Base-by-base conservation (phyloP, 2,329 filamentous ascomycete species). In the Ustilaginoidea virens region DNA sequence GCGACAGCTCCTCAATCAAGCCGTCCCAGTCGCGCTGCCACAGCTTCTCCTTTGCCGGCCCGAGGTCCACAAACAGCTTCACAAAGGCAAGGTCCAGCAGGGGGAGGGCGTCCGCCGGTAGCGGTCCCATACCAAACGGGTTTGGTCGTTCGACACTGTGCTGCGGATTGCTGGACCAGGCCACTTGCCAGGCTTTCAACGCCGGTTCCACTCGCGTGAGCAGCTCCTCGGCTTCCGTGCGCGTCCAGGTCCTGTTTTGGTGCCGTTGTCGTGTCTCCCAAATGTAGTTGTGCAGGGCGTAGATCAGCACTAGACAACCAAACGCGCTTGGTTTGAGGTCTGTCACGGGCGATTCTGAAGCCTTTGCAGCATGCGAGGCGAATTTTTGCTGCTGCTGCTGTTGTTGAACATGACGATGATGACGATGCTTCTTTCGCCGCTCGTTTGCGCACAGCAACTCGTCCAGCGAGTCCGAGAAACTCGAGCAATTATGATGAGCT, bases 201-300 rank as follows among this genome's bases (percentile, higher is more conserved):
- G 87, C 87, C 8, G 87, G 87, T 50, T 94, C 86, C 33, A 96
- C 92, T 45, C 93, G 85, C 2, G 80, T 72, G 49, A 94, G 86
- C 85, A 96, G 92, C 38, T 85, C 83, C 40, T 96, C 86, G 0
- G 83, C 92, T 52, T 96, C 87, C 39, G 87, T 78, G 19, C 77
- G 73, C 2, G 85, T 92, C 87, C 87, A 94, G 27, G 83, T 65
- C 36, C 83, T 77, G 41, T 80, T 85, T 42, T 86, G 77, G 42
- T 94, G 86, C 29, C 85, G 67, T 52, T 93, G 86, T 15, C 87
- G 69, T 0, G 86, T 94, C 54, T 96, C 87, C 90, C 90, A 96
- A 25, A 96, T 94, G 52, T 93, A 94, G 42, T 94, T 94, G 56
- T 96, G 90, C 15, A 96, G 63, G 4, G 90, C 86, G 47, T 93